Base-by-base conservation (phyloP, 169 alveolate species). In the Neospora caninum region DNA sequence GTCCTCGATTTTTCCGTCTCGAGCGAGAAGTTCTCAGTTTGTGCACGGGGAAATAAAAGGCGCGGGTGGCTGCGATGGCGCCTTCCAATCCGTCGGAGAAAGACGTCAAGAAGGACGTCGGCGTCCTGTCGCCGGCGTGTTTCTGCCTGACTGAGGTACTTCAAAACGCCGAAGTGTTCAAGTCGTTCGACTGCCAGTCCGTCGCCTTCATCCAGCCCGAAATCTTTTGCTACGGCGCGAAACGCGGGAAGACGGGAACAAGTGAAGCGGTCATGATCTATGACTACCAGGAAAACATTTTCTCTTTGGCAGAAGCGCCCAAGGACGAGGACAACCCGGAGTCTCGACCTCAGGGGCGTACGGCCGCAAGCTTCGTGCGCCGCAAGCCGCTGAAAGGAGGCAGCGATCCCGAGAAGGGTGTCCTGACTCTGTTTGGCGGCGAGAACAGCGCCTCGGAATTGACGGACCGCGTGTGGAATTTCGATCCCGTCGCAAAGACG, bases 141-240 rank as follows among this genome's bases (percentile, higher is more conserved):
- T 82, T 82, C 89, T 25, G 38, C 41, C 34, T 82, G 42, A 29
- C 89, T 18, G 89, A 82, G 67, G 67, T 82, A 18, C 31, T 82
- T 18, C 89, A 82, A 29, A 18, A 82, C 7, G 89, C 31, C 64
- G 38, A 22, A 29, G 41, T 2, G 39, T 82, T 82, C 64, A 41
- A 38, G 67, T 9, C 53, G 38, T 82, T 82, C 36, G 43, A 82
- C 39, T 82, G 67, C 67, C 31, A 41, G 36, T 41, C 89, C 18
- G 69, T 82, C 16, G 41, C 89, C 25, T 38, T 41, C 29, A 27
- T 38, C 67, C 16, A 25, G 25, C 54, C 20, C 69, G 31, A 29
- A 10, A 49, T 82, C n/a, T 82, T 31, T 34, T 38, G 89, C 67
- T 82, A 82, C 67, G 89, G 89, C n/a, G 41, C 58, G 38, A 38